Conservation (phyloP, 1,139 yeast species). For the Arxiozyma heterogenica region DNA sequence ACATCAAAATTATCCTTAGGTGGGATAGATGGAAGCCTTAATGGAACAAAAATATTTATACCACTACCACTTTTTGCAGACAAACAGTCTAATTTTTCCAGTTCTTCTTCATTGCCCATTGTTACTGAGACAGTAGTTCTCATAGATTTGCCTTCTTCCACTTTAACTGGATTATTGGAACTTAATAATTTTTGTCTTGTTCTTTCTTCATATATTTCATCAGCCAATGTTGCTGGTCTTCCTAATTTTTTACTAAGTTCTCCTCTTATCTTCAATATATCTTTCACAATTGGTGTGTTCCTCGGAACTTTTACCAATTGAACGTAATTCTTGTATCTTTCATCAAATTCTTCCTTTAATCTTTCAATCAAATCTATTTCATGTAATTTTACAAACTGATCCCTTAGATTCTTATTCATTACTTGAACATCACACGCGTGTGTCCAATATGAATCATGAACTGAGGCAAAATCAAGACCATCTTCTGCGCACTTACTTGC, state of each 20-base stretch:
- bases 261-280: conserved; percentile 44
- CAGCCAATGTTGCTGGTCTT: conserved; percentile 53
- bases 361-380: conserved; percentile 59
- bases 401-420: conserved; percentile 68
- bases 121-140: conserved; percentile 68
- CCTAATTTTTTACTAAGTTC: conserved; percentile 44
- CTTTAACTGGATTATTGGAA: conserved; percentile 44
- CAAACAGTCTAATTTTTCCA: background rate
- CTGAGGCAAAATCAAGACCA: conserved; percentile 81
- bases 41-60: conserved; percentile 44
- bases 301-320: conserved; percentile 50
- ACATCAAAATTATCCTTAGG: conserved; percentile 81
- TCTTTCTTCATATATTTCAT: conserved; percentile 66
- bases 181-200: conserved; percentile 48
- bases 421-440: conserved; percentile 76
- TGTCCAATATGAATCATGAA: conserved; percentile 98
- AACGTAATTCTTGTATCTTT: conserved; percentile 65
- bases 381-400: conserved; percentile 73
- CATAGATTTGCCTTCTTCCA: conserved; percentile 47
- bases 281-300: conserved; percentile 44
- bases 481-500: conserved; percentile 67
- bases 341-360: conserved; percentile 69
- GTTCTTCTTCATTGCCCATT: conserved; percentile 24
- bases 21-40: conserved; percentile 68
- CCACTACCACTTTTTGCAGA: conserved; percentile 5